Conservation (phyloP, 129 eudicot species). For the Artemisia annua region DNA sequence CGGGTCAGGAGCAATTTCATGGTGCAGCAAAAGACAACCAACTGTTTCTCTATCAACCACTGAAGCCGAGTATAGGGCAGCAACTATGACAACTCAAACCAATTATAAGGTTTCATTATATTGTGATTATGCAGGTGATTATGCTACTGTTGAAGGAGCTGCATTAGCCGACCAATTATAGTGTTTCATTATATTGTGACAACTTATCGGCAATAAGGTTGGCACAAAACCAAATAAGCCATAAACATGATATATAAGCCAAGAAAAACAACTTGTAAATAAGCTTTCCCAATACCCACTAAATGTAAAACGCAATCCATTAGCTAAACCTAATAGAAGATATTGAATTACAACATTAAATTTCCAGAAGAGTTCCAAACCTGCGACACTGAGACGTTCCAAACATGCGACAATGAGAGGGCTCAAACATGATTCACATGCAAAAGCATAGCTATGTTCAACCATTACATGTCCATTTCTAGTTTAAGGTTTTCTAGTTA, state of each 20-base stretch:
- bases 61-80: not conserved
- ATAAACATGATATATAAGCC: too few species aligned
- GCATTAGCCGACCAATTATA: not conserved
- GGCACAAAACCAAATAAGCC: not conserved
- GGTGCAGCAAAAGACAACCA: conserved; percentile 19
- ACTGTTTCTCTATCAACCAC: not conserved
- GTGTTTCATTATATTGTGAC: not conserved
- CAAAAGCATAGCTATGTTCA: conserved; percentile 9
- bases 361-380: conserved; percentile 35
- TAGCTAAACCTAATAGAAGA: conserved; percentile 1
- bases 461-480: too few species aligned
- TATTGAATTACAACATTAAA: not conserved
- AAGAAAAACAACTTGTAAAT: too few species aligned
- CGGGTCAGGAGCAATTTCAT: too few species aligned
- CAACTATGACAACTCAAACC: not conserved
- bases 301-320: not conserved
- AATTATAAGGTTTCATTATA: not conserved
- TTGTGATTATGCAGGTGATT: not conserved
- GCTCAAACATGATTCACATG: conserved; percentile 96
- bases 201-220: not conserved
- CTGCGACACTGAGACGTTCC: too few species aligned
- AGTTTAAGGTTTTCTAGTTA: too few species aligned
- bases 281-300: too few species aligned
- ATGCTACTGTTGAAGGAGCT: not conserved
- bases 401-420: conserved; percentile 70